These are phyloP conservation scores for Ascobolus immersus DNA, from an alignment of 495 filamentous ascomycete species.

Conservation along the genomic window DNA sequence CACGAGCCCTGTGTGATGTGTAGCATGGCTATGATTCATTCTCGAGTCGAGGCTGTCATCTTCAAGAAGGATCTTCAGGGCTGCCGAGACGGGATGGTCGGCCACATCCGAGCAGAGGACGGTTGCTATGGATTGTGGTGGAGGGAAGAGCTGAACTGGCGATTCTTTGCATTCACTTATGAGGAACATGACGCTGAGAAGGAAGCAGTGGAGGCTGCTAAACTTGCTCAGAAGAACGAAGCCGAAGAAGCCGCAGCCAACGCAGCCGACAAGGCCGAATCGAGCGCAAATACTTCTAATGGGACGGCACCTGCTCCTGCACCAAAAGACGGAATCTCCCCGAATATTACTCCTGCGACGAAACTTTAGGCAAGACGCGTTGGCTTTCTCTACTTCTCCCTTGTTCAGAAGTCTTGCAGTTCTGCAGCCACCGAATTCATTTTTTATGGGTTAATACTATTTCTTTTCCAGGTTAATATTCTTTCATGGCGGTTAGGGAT, in stretches of 20 bases:
- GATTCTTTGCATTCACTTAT: constrained; percentile 34
- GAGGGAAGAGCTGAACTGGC: constrained; percentile 87
- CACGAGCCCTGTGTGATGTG: constrained; percentile 94
- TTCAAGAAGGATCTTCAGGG: constrained; percentile 25
- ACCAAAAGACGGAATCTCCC: not conserved
- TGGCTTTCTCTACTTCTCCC: no score
- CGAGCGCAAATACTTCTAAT: not conserved
- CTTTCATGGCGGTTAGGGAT: no score
- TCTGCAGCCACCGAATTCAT: no score
- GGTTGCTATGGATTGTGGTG: constrained; percentile 68
- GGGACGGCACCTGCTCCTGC: no score
- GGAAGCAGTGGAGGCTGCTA: no score
- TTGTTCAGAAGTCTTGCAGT: no score
- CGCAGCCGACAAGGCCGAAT: not conserved
- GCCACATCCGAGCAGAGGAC: constrained; percentile 19
- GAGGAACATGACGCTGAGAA: no score
- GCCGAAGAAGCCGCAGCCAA: not conserved
- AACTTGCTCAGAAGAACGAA: not conserved
- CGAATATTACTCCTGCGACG: not conserved
- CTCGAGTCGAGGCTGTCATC: constrained; percentile 58
- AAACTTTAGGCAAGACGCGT: no score
- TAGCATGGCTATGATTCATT: constrained; percentile 83
- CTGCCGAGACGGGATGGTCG: not conserved
- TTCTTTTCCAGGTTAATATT: no score
- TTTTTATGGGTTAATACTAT: no score